These are phyloP conservation scores for Calonectria hawksworthii DNA, from an alignment of 2,329 filamentous ascomycete genomes.

Conservation along the genomic window DNA sequence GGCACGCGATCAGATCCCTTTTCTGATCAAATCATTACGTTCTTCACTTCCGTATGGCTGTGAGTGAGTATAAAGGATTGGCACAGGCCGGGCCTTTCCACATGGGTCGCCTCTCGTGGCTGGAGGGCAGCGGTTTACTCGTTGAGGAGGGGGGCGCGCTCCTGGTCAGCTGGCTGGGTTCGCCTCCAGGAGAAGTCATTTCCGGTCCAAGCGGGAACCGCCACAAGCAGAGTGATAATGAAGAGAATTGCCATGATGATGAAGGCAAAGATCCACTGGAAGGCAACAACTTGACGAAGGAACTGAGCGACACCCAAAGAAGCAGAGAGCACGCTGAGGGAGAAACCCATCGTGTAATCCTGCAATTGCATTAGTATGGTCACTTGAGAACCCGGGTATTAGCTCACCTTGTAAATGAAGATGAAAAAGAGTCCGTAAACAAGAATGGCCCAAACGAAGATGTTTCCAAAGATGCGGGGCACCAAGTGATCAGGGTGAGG, in stretches of 20 bases:
- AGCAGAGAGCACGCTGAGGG: slow-evolving; percentile 79
- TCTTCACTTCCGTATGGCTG: neutral
- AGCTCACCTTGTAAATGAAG: slow-evolving; percentile 74
- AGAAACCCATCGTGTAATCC: slow-evolving; percentile 85
- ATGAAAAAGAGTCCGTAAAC: slow-evolving; percentile 85
- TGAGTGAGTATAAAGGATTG: neutral
- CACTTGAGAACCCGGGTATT: neutral
- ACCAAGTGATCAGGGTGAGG: slow-evolving; percentile 74
- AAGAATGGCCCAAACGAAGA: slow-evolving; percentile 89
- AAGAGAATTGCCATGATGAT: slow-evolving; percentile 84
- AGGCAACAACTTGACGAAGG: slow-evolving; percentile 77
- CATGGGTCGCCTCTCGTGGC: neutral
- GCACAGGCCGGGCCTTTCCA: neutral
- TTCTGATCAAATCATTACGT: slow-evolving; percentile 1
- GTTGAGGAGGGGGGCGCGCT: slow-evolving; percentile 73
- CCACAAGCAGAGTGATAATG: slow-evolving; percentile 74
- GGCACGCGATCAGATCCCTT: slow-evolving; percentile 1
- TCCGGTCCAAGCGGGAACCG: slow-evolving; percentile 74
- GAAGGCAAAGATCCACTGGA: slow-evolving; percentile 96
- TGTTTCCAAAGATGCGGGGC: slow-evolving; percentile 85
- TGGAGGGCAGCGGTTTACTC: slow-evolving; percentile 54
- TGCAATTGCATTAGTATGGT: slow-evolving; percentile 41
- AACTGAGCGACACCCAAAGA: slow-evolving; percentile 86
- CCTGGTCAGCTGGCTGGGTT: slow-evolving; percentile 60
- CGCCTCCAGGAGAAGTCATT: slow-evolving; percentile 67